Evolutionary conservation across 2,329 filamentous ascomycete species (phyloP), one percentile per base, ranked within the genome.

Genomic region (Pestalotiopsis sp.): DNA sequence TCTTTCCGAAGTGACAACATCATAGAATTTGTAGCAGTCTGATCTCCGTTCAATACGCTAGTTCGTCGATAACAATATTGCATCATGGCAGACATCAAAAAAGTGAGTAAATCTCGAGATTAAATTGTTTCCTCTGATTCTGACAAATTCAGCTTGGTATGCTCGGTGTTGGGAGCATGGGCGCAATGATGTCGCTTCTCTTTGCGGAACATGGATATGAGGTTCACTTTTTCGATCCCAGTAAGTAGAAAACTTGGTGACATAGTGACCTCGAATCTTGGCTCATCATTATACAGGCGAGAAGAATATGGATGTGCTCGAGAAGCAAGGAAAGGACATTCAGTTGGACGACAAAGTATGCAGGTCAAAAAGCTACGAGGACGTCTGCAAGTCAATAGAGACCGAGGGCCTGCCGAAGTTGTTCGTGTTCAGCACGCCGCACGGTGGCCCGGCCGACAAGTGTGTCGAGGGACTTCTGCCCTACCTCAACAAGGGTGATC

Each of bases 91-190:
- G 31, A 62, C 17, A 62, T 20, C 59, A 62, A 41, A 5, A 59
- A 65, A 60, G 45, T 59, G 13, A 38, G 13, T 9, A 17, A 6
- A 9, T 1, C 17, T 2, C 2, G 2, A 36, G 5, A 20, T 20
- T 3, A 7, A 20, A 4, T 23, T 27, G 57, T 11, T 36, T n/a
- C 17, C 0, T 13, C 14, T 27, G 27, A 9, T 41, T 3, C 25
- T 61, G 40, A 67, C 6, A 17, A 20, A 4, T 49, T 5, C 67
- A 86, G 82, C 78, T 90, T 70, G 87, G 85, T 65, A 86, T 89
- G 80, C 84, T 89, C 52, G 87, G 86, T 25, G 86, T 84, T 20
- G 87, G 87, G 4, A 85, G 83, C 72, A 91, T 90, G 86, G 89
- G 88, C n/a, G 84, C 83, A 4, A 86, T 84, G 68, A 87, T 90